A percentile compares a stretch with the other conserved stretches of the same genome.
Conservation (phyloP, 305 asterid species). For the Euphrasia arctica region DNA sequence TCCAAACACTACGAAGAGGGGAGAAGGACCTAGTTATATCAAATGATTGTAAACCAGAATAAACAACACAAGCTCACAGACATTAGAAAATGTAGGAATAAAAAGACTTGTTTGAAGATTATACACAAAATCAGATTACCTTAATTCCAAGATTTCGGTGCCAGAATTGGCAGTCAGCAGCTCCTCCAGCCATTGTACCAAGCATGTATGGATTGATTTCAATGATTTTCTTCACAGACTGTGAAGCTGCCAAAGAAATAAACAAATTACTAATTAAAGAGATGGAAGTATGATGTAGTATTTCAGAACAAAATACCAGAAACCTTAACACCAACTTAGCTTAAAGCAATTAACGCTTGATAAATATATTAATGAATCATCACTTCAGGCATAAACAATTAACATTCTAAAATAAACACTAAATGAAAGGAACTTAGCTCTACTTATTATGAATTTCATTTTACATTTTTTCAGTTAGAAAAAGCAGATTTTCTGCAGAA, state of each 20-base stretch:
- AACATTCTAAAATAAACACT: background rate
- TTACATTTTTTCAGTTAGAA: background rate
- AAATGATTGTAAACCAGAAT: too few relatives aligned
- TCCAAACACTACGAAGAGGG: too few relatives aligned
- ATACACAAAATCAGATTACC: conserved; percentile 37
- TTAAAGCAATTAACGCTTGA: background rate
- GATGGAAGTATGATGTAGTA: background rate
- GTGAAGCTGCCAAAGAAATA: conserved; percentile 59
- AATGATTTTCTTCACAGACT: conserved; percentile 88
- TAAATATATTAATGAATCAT: conserved; percentile 1
- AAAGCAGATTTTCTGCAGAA: background rate
- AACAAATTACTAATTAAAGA: background rate
- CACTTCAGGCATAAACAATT: background rate
- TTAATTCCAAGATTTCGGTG: conserved; percentile 80
- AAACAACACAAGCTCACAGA: background rate
- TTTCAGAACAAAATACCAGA: conserved; percentile 6
- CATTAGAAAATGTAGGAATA: conserved; percentile 12
- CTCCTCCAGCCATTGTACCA: conserved; percentile 96
- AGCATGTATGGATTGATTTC: conserved; percentile 95
- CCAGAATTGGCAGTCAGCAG: conserved; percentile 96
- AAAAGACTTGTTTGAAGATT: background rate
- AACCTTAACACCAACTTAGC: background rate
- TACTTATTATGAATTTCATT: conserved; percentile 3
- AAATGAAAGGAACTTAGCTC: background rate
- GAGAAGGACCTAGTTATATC: too few relatives aligned